A percentile compares a stretch with the other conserved stretches of the same genome.
Evolutionary conservation across 176 grass and related monocot genomes (phyloP).

Genomic region (Cocos nucifera): DNA sequence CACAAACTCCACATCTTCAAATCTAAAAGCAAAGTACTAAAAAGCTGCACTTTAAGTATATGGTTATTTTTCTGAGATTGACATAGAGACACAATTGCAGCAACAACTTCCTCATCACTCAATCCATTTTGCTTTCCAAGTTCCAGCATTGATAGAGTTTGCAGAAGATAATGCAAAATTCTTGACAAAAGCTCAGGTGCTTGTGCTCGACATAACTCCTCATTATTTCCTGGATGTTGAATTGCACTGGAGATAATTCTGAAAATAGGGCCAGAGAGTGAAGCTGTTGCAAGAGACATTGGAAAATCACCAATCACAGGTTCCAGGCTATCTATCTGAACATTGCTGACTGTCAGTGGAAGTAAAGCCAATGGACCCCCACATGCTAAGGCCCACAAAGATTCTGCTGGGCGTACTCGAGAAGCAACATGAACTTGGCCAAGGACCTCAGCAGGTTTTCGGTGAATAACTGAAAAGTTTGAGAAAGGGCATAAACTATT

Average conservation of each 20-base stretch:
- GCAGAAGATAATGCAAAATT: constrained; percentile 70
- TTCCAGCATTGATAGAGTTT: constrained; percentile 52
- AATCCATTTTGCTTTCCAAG: constrained; percentile 32
- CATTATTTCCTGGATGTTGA: constrained; percentile 89
- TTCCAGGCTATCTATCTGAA: constrained; percentile 80
- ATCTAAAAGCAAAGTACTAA: constrained; percentile 79
- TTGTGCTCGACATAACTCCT: constrained; percentile 72
- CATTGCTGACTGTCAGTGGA: constrained; percentile 86
- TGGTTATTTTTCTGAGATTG: constrained; percentile 84
- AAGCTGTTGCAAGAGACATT: constrained; percentile 39
- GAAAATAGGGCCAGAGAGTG: constrained; percentile 80
- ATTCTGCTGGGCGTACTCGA: constrained; percentile 69
- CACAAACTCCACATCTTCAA: constrained; percentile 94
- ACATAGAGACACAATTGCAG: constrained; percentile 74
- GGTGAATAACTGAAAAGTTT: constrained; percentile 66
- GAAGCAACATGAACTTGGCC: constrained; percentile 85
- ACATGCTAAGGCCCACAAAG: constrained; percentile 87
- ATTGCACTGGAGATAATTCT: constrained; percentile 81
- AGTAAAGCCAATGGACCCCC: constrained; percentile 92
- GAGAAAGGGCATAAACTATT: constrained; percentile 27
- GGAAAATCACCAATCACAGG: constrained; percentile 49
- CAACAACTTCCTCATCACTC: constrained; percentile 76
- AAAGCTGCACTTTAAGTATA: constrained; percentile 82
- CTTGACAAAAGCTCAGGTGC: constrained; percentile 76
- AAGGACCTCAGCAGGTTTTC: constrained; percentile 92